Conservation (phyloP, 1,284 basidiomycete species). For the Malassezia caprae region DNA sequence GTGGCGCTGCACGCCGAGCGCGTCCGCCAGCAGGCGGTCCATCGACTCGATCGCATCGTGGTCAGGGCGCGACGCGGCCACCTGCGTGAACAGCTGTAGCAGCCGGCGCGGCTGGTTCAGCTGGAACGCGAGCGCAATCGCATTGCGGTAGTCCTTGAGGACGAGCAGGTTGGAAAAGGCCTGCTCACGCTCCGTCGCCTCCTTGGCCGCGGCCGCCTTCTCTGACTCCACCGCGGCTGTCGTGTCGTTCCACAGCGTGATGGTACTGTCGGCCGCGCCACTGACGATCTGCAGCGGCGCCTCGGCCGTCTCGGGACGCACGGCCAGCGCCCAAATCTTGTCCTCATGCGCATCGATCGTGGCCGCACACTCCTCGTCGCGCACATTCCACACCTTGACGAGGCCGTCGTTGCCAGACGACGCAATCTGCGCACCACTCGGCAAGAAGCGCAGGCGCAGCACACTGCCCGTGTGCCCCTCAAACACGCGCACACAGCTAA, state of each 20-base stretch:
- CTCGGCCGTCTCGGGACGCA: slow-evolving; percentile 62
- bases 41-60: slow-evolving; percentile 16
- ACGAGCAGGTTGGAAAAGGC: slow-evolving; percentile 82
- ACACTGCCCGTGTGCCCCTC: slow-evolving; percentile 79
- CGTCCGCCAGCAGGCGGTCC: slow-evolving; percentile 17
- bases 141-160: slow-evolving; percentile 77
- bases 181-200: slow-evolving; percentile 61
- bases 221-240: slow-evolving; percentile 68
- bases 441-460: slow-evolving; percentile 80
- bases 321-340: slow-evolving; percentile 82
- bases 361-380: slow-evolving; percentile 66
- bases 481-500: slow-evolving; percentile 52
- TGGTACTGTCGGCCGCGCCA: slow-evolving; percentile 82
- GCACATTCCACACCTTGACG: slow-evolving; percentile 88
- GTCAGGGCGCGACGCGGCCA: slow-evolving; percentile 24
- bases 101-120: slow-evolving; percentile 88
- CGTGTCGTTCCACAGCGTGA: slow-evolving; percentile 88
- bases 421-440: slow-evolving; percentile 71
- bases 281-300: slow-evolving; percentile 57
- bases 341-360: slow-evolving; percentile 91
- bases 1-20: slow-evolving; percentile 8
- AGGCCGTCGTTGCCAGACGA: slow-evolving; percentile 85
- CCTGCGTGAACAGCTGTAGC: slow-evolving; percentile 61
- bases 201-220: slow-evolving; percentile 19
- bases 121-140: slow-evolving; percentile 77